These are phyloP conservation scores for Ophiorrhiza pumila DNA, from an alignment of 257 asterid genomes.

Conservation along the genomic window DNA sequence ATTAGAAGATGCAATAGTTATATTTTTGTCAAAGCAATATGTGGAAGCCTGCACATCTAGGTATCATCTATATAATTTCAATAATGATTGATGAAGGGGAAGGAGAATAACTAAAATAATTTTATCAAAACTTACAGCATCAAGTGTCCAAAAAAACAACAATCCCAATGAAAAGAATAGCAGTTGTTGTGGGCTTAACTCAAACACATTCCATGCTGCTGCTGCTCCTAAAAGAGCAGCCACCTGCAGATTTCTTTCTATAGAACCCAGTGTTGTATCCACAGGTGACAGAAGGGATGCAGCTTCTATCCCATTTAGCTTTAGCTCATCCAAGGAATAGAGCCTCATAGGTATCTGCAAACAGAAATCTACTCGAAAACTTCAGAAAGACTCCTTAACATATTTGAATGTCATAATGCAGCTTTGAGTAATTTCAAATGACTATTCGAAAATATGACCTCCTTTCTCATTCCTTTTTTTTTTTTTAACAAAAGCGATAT, in stretches of 20 bases:
- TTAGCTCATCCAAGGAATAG: slow-evolving; percentile 85
- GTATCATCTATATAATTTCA: not conserved
- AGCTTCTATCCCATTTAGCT: slow-evolving; percentile 80
- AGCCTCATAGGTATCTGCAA: slow-evolving; percentile 95
- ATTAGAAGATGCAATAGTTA: not conserved
- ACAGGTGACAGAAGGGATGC: slow-evolving; percentile 73
- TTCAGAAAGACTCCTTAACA: slow-evolving; percentile 16
- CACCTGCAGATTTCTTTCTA: slow-evolving; percentile 68
- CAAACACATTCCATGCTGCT: slow-evolving; percentile 58
- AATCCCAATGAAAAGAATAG: slow-evolving; percentile 55
- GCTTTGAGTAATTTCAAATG: not conserved
- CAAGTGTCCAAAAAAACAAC: slow-evolving; percentile 78
- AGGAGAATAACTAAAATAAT: not conserved
- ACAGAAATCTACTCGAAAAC: slow-evolving; percentile 22
- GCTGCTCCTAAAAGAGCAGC: slow-evolving; percentile 69
- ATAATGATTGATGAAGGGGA: not conserved
- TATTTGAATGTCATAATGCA: not conserved
- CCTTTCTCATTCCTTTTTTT: too few species aligned
- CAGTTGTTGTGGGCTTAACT: slow-evolving; percentile 55
- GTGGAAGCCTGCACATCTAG: not conserved
- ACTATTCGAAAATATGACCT: not conserved
- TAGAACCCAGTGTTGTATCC: slow-evolving; percentile 67
- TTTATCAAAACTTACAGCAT: slow-evolving; percentile 53
- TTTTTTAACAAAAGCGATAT: too few species aligned
- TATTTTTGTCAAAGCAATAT: not conserved